Percentiles rank a stretch among this genome's conserved stretches.
Evolutionary conservation across 225 moss, liverwort and hornwort genomes (phyloP).

Genomic region (Pseudoscleropodium purum): DNA sequence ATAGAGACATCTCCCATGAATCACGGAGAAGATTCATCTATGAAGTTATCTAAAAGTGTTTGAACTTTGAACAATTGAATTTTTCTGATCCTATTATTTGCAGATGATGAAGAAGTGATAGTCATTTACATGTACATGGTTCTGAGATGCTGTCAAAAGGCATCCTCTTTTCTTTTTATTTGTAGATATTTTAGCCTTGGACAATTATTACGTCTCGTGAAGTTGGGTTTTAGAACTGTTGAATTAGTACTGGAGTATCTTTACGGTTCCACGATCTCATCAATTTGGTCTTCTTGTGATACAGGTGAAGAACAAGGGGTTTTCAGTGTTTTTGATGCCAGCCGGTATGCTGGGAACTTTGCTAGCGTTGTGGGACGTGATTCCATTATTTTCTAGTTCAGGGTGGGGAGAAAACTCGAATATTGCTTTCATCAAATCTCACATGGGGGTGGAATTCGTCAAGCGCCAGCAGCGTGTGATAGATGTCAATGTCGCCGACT

Average conservation of each 20-base stretch:
- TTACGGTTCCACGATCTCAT: not conserved
- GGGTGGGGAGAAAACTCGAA: constrained; percentile 49
- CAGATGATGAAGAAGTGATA: not conserved
- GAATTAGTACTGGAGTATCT: not conserved
- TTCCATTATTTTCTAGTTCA: constrained; percentile 46
- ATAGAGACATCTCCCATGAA: not conserved
- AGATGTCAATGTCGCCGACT: constrained; percentile 22
- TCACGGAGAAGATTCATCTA: not conserved
- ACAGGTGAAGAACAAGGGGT: constrained; percentile 45
- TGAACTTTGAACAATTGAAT: not conserved
- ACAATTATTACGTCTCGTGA: not conserved
- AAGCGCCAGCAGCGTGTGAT: constrained; percentile 37
- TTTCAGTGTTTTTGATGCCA: constrained; percentile 58
- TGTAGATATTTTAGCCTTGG: not conserved
- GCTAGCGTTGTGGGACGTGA: constrained; percentile 45
- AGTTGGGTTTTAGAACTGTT: not conserved
- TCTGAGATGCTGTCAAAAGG: not conserved
- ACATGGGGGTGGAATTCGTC: constrained; percentile 40
- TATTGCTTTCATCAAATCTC: constrained; percentile 39
- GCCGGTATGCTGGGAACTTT: constrained; percentile 54
- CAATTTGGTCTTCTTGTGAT: not conserved
- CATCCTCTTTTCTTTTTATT: not conserved
- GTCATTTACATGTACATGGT: not conserved
- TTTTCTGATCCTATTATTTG: not conserved
- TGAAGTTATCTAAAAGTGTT: not conserved